A percentile compares a stretch with the other conserved stretches of the same genome.
Conservation (phyloP, 306 rosid genomes). For the Arachis hypogaea region DNA sequence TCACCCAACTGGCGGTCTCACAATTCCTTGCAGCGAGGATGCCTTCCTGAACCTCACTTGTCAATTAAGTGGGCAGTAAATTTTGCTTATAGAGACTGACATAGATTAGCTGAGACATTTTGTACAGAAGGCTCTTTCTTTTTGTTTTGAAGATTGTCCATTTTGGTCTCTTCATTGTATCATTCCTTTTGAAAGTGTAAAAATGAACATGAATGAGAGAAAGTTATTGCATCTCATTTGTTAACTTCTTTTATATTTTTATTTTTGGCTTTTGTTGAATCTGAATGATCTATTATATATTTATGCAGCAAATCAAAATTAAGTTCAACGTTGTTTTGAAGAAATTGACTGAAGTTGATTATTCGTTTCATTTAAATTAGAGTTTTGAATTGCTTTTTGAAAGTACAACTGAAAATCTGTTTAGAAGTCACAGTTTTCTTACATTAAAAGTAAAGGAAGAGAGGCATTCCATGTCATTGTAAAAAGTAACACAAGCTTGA, state of each 20-base stretch:
- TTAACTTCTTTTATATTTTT: too few species aligned
- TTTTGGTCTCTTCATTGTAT: not conserved
- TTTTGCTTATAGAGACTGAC: not conserved
- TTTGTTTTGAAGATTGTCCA: not conserved
- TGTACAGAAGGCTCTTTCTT: constrained; percentile 13
- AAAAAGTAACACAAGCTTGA: too few species aligned
- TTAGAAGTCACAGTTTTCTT: too few species aligned
- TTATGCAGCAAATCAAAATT: not conserved
- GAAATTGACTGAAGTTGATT: too few species aligned
- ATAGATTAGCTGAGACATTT: not conserved
- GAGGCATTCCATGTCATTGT: too few species aligned
- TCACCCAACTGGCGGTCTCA: constrained; percentile 45
- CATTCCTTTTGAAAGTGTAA: not conserved
- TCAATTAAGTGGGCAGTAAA: not conserved
- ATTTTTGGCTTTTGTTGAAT: not conserved
- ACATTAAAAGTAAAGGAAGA: too few species aligned
- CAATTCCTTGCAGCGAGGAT: constrained; percentile 29
- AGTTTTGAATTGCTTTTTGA: too few species aligned
- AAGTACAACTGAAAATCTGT: too few species aligned
- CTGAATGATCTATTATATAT: not conserved
- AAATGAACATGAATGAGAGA: constrained; percentile 2
- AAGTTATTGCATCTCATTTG: not conserved
- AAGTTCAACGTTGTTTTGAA: not conserved
- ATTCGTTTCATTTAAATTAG: too few species aligned
- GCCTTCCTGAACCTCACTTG: constrained; percentile 2